These are phyloP conservation scores for Parietichytrium sp. DNA, from an alignment of 108 stramenopile genomes.

Conservation along the genomic window DNA sequence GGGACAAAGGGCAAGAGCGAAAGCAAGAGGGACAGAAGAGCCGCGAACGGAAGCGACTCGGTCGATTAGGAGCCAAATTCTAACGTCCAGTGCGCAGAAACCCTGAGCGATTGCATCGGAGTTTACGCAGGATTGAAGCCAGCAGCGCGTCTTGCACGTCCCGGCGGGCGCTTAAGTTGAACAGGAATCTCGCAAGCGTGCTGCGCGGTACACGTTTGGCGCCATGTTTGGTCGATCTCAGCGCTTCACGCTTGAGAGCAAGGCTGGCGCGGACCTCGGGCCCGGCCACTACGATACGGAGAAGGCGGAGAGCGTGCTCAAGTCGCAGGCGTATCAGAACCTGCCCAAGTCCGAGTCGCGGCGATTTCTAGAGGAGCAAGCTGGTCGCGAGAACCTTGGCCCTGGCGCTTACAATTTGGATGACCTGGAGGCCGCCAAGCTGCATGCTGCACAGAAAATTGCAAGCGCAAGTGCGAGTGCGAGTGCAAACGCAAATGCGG, in stretches of 20 bases:
- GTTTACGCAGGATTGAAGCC: no score
- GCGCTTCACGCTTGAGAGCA: background rate
- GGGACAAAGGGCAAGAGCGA: no score
- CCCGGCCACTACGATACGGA: background rate
- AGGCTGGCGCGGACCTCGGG: background rate
- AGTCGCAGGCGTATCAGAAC: background rate
- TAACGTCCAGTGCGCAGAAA: no score
- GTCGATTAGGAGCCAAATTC: no score
- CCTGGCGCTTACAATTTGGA: background rate
- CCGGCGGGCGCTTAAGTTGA: no score
- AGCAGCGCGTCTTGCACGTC: no score
- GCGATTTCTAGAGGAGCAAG: background rate
- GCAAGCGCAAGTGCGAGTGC: background rate
- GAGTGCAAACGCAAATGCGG: no score
- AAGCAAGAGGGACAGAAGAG: no score
- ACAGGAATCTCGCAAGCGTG: background rate
- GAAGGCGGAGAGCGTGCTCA: background rate
- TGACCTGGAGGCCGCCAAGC: background rate
- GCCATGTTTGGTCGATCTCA: constrained; percentile 12
- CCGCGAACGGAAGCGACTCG: no score
- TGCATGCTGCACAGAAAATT: background rate
- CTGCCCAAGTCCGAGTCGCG: background rate
- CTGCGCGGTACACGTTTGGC: background rate
- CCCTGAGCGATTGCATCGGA: no score
- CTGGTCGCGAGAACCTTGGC: background rate